A percentile compares a stretch with the other conserved stretches of the same genome.
Evolutionary conservation across 345 rosid genomes (phyloP).

Genomic region (Populus tremula): DNA sequence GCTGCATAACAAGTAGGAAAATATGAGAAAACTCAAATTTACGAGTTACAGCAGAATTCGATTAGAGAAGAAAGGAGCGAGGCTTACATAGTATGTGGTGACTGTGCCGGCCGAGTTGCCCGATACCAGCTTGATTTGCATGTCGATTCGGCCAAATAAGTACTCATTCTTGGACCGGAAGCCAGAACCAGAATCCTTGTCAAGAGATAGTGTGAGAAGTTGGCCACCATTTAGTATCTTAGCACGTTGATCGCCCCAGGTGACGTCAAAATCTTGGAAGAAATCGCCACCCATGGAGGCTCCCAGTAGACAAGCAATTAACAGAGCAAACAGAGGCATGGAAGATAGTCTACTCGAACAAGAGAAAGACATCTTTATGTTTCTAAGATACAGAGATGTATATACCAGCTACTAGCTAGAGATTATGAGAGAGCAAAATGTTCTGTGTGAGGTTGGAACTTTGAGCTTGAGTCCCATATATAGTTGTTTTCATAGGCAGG

Average conservation of each 20-base stretch:
- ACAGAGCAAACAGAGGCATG: not conserved
- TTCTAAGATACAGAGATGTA: not conserved
- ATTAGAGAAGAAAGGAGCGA: not conserved
- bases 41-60: not conserved
- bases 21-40: not conserved
- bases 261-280: slow-evolving; percentile 14
- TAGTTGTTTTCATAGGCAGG: not conserved
- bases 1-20: not conserved
- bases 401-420: not conserved
- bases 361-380: not conserved
- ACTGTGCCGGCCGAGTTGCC: slow-evolving; percentile 20
- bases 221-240: slow-evolving; percentile 12
- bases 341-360: not conserved
- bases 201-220: slow-evolving; percentile 11
- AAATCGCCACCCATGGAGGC: not conserved
- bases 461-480: not conserved
- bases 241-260: slow-evolving; percentile 10
- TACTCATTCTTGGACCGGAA: slow-evolving; percentile 16
- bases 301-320: not conserved
- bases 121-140: slow-evolving; percentile 6
- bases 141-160: slow-evolving; percentile 11
- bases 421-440: not conserved
- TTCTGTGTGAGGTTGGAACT: not conserved
- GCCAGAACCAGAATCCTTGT: slow-evolving; percentile 6
- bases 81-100: slow-evolving; percentile 6